Conservation (phyloP, 1,284 basidiomycete genomes). For the Heterobasidion irregulare region DNA sequence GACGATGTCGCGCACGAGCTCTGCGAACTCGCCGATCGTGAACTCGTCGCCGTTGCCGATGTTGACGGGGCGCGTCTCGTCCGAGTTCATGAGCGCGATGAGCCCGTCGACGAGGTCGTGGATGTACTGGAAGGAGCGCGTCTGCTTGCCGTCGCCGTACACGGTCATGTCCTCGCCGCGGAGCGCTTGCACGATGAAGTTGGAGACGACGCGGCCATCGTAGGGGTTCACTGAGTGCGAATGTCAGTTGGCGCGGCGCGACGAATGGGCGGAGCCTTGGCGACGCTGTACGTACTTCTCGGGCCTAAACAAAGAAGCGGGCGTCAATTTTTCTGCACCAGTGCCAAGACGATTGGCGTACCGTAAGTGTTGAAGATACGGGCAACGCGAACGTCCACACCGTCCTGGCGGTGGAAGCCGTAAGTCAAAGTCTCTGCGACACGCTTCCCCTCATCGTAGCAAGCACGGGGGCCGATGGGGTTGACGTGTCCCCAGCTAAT, state of each 20-base stretch:
- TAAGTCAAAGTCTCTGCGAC: constrained; percentile 94
- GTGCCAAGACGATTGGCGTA: constrained; percentile 13
- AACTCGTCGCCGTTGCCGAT: constrained; percentile 93
- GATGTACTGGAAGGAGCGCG: constrained; percentile 94
- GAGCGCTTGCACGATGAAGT: constrained; percentile 96
- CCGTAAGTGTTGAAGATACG: constrained; percentile 94
- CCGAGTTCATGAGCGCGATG: constrained; percentile 89
- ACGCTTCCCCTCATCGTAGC: constrained; percentile 97
- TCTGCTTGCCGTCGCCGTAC: constrained; percentile 94
- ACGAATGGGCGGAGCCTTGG: not conserved
- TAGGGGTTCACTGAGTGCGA: constrained; percentile 76
- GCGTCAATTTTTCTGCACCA: not conserved
- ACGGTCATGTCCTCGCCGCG: constrained; percentile 94
- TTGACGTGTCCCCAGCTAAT: constrained; percentile 95
- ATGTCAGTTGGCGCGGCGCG: not conserved
- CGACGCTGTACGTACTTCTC: constrained; percentile 31
- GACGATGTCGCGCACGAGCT: constrained; percentile 82
- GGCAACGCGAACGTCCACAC: constrained; percentile 91
- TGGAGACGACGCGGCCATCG: constrained; percentile 96
- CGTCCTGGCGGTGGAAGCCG: constrained; percentile 90
- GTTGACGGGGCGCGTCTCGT: constrained; percentile 89
- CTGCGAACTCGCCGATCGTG: constrained; percentile 87
- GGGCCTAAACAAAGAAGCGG: constrained; percentile 24
- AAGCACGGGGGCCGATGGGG: constrained; percentile 93
- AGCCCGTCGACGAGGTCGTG: constrained; percentile 79